Evolutionary conservation across 805 yeast species (phyloP), one percentile per base, ranked within the genome.

Genomic region (Candida quercuum): DNA sequence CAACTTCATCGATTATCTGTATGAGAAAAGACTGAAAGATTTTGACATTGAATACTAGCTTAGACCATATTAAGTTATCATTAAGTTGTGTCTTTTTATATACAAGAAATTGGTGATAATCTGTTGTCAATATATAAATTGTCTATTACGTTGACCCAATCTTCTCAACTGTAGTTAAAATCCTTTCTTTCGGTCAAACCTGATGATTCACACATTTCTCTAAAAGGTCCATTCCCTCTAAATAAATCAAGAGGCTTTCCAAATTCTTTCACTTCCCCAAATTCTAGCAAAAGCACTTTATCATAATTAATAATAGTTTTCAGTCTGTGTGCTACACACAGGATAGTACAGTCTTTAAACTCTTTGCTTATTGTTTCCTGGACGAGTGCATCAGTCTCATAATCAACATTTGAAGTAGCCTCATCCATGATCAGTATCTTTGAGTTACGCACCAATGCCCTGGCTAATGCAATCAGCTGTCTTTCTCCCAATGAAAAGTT

Each of bases 351-450:
- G 27, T 71, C 59, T 9, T 61, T 59, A 52, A 82, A 83, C 47
- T 80, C 85, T 4, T 55, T 52, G 0, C 66, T 67, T 45, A 83
- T 81, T 3, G 83, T 77, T 0, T 56, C 36, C 56, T 82, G 89
- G 45, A 82, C 72, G 51, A 74, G 69, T n/a, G 72, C 61, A 57
- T 82, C 91, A 0, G 89, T 81, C 47, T 75, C 83, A 52, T 76
- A 76, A 55, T 83, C 89, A 15, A 83, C 89, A 28, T 79, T 72
- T 1, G 87, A 78, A 0, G 91, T 83, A 3, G 89, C 89, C 57
- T 82, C 91, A 56, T 82, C 91, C 43, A 82, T 56, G 33, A 83
- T 72, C 37, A 82, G 58, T 35, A 82, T 73, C 49, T 71, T 75
- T 11, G 82, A 62, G 28, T 69, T 68, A 43, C 86, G 70, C 18